Percentiles rank a stretch among this genome's conserved stretches.
Evolutionary conservation across 495 filamentous ascomycete genomes (phyloP).

Genomic region (Penicillium antarcticum): DNA sequence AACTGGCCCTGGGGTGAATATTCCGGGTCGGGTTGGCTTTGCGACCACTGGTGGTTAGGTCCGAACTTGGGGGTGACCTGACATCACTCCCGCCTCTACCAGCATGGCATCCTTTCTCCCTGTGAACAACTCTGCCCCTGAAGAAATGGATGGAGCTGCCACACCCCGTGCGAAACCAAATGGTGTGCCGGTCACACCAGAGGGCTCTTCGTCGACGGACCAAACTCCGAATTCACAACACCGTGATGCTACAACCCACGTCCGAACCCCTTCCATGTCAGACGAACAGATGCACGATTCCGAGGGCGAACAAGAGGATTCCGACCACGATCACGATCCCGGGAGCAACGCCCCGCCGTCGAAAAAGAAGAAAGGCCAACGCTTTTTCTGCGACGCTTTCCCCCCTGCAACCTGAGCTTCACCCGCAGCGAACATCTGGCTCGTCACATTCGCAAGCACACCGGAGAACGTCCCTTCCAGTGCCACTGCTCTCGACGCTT

Average conservation of each 20-base stretch:
- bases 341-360: slow-evolving; percentile 62
- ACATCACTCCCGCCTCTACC: slow-evolving; percentile 42
- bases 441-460: slow-evolving; percentile 96
- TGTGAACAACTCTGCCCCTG: slow-evolving; percentile 69
- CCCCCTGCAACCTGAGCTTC: slow-evolving; percentile 95
- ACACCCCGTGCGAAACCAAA: slow-evolving; percentile 57
- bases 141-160: slow-evolving; percentile 54
- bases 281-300: slow-evolving; percentile 79
- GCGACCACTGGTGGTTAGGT: slow-evolving; percentile 21
- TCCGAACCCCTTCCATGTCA: slow-evolving; percentile 43
- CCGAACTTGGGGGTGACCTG: slow-evolving; percentile 24
- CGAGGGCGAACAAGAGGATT: slow-evolving; percentile 69
- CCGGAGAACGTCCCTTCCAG: slow-evolving; percentile 94
- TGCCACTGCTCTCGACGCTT: slow-evolving; percentile 95
- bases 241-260: slow-evolving; percentile 13
- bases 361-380: slow-evolving; percentile 95
- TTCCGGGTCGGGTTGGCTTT: slow-evolving; percentile 21
- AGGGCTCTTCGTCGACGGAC: slow-evolving; percentile 26
- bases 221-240: slow-evolving; percentile 13
- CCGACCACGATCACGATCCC: slow-evolving; percentile 69
- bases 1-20: slow-evolving; percentile 11
- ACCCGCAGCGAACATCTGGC: slow-evolving; percentile 95
- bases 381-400: slow-evolving; percentile 97
- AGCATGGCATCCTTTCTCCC: slow-evolving; percentile 66
- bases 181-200: slow-evolving; percentile 32